These are phyloP conservation scores for Eucalyptus shirleyi DNA, from an alignment of 345 rosid species.

Conservation along the genomic window DNA sequence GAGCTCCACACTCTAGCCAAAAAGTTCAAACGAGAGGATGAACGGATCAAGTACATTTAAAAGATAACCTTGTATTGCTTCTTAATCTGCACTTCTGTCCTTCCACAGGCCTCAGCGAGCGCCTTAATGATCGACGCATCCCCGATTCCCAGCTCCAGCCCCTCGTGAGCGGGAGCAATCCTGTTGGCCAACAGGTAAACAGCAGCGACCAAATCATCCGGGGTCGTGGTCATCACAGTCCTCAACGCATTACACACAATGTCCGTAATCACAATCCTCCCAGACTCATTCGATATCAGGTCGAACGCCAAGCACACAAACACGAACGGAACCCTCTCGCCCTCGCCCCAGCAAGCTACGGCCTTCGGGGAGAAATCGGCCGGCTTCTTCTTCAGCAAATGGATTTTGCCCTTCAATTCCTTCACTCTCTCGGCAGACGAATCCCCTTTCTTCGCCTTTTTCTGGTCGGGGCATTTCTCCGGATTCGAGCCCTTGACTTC, in stretches of 20 bases:
- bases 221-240: slow-evolving; percentile 66
- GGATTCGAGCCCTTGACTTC: background rate
- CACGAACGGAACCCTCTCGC: slow-evolving; percentile 73
- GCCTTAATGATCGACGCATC: slow-evolving; percentile 74
- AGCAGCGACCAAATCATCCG: slow-evolving; percentile 59
- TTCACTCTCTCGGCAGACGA: slow-evolving; percentile 9
- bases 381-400: slow-evolving; percentile 51
- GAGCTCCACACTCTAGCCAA: background rate
- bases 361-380: slow-evolving; percentile 44
- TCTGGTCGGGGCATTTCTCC: background rate
- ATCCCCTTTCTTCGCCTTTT: background rate
- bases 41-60: background rate
- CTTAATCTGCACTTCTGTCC: slow-evolving; percentile 63
- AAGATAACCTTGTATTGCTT: slow-evolving; percentile 46
- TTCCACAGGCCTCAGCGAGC: slow-evolving; percentile 78
- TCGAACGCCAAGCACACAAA: slow-evolving; percentile 66
- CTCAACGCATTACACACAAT: slow-evolving; percentile 76
- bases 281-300: slow-evolving; percentile 50
- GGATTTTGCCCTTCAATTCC: slow-evolving; percentile 49
- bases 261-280: slow-evolving; percentile 81
- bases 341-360: slow-evolving; percentile 55
- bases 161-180: slow-evolving; percentile 88
- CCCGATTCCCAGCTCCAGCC: slow-evolving; percentile 88
- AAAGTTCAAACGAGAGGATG: background rate
- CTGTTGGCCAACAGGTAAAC: slow-evolving; percentile 69